Percentiles rank a stretch among this genome's conserved stretches.
These are phyloP conservation scores for Cicer judaicum DNA, from an alignment of 306 rosid species.

Conservation along the genomic window DNA sequence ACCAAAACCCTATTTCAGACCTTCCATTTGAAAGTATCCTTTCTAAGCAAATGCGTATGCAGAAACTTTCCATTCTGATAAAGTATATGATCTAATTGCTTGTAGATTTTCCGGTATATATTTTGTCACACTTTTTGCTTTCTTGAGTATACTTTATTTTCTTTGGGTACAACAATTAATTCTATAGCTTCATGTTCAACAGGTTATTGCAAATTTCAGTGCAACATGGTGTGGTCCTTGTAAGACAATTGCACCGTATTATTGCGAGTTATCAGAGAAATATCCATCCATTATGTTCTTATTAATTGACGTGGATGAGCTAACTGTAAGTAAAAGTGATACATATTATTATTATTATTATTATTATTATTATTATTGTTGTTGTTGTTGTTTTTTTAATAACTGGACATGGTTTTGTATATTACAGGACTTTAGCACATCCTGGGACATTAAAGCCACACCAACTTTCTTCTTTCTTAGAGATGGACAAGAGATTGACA, in stretches of 20 bases:
- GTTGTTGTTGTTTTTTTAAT: conserved; percentile 2
- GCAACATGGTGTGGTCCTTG: conserved; percentile 99
- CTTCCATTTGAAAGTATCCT: no score
- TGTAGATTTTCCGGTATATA: conserved; percentile 22
- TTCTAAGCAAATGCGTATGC: no score
- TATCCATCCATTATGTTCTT: conserved; percentile 80
- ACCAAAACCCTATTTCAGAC: no score
- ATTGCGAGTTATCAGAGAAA: conserved; percentile 79
- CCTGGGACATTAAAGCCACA: conserved; percentile 98
- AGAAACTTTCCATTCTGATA: neutral
- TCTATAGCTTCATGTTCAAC: conserved; percentile 47
- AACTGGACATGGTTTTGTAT: conserved; percentile 41
- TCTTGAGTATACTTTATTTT: neutral
- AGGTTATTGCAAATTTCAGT: conserved; percentile 96
- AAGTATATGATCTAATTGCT: conserved; percentile 14
- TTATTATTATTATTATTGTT: neutral
- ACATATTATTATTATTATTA: conserved; percentile 8
- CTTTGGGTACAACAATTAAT: conserved; percentile 1
- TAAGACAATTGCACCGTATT: conserved; percentile 77
- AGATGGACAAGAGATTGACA: conserved; percentile 85
- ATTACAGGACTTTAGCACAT: conserved; percentile 85
- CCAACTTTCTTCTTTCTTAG: conserved; percentile 95
- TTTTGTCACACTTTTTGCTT: neutral
- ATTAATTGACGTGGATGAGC: conserved; percentile 85
- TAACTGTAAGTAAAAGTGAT: conserved; percentile 68